Base-by-base conservation (phyloP, 257 asterid species). In the Solanum neorickii region DNA sequence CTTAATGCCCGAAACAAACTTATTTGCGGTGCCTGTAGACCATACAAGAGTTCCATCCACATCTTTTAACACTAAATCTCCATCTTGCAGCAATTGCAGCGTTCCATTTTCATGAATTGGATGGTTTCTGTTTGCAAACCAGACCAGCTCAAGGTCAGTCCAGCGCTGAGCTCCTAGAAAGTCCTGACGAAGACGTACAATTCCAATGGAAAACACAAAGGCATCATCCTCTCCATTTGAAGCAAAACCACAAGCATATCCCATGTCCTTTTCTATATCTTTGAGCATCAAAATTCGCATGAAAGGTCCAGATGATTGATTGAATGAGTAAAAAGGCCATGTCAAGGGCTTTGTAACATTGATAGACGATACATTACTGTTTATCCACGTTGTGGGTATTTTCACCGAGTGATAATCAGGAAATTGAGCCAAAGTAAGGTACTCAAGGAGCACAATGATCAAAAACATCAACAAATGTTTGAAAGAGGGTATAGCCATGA, bases 121-220 rank as follows among this genome's bases (percentile, higher is more conserved):
- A 44, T 76, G 73, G 91, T 92, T 77, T 21, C 92, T 65, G 66
- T 91, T 93, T 82, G 95, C 93, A n/a, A 91, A 91, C 95, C 94
- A 92, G 14, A 92, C 92, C n/a, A 92, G 90, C 39, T 89, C 93
- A 4, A 92, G 94, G 87, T 82, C 69, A 82, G 85, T 29, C 85
- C 85, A 82, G 29, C 3, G 12, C 20, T 33, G 46, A 11, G 44
- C 18, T 49, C 70, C 85, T 20, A 4, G 69, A 49, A 0, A 90
- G 89, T 9, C 92, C 93, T 13, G 16, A 5, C 5, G 70, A 20
- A 21, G 91, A 93, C 86, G 92, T 85, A 93, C 91, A n/a, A 90
- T 86, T 76, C 88, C 89, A n/a, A 93, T 15, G 9, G 91, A 93
- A 59, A 93, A 90, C 42, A 92, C 87, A 66, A 89, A 92, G 21